phyloP scores from a whole-genome alignment of 176 grass and related monocot species.

The Olyra latifolia region DNA sequence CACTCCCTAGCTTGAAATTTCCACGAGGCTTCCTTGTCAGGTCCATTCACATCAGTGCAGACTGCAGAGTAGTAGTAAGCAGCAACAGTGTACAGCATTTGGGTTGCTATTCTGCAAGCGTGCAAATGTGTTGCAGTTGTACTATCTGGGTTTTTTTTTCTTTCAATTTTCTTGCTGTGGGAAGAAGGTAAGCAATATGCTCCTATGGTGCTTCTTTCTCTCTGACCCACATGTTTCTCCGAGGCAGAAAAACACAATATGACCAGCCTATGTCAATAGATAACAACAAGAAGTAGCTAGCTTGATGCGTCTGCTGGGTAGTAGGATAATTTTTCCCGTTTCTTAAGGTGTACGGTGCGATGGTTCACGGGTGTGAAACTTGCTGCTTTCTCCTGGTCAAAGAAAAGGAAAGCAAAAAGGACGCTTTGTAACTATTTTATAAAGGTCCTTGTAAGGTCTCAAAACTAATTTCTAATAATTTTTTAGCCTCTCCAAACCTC shows the following conservation, averaged over 20 bases:
- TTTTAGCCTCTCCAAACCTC: too few species aligned
- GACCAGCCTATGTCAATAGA: background rate
- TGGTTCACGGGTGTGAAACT: background rate
- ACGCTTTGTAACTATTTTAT: too few species aligned
- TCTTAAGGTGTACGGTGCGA: background rate
- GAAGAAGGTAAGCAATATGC: background rate
- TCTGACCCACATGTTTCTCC: background rate
- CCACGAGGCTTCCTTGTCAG: background rate
- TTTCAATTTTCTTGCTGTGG: background rate
- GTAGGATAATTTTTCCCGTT: background rate
- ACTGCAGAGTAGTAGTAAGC: background rate
- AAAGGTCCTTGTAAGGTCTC: too few species aligned
- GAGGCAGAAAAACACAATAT: background rate
- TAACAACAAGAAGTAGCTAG: background rate
- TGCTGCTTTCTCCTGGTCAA: background rate
- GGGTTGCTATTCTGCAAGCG: background rate
- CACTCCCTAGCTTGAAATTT: background rate
- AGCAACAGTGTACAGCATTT: too few species aligned
- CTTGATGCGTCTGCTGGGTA: background rate
- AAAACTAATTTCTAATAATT: too few species aligned
- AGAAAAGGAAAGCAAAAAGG: background rate
- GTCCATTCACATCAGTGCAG: background rate
- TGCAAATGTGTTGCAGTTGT: background rate
- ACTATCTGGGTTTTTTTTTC: background rate
- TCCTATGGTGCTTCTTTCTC: background rate